phyloP scores from a whole-genome alignment of 2,329 filamentous ascomycete species.

The Trichophyton schoenleinii region DNA sequence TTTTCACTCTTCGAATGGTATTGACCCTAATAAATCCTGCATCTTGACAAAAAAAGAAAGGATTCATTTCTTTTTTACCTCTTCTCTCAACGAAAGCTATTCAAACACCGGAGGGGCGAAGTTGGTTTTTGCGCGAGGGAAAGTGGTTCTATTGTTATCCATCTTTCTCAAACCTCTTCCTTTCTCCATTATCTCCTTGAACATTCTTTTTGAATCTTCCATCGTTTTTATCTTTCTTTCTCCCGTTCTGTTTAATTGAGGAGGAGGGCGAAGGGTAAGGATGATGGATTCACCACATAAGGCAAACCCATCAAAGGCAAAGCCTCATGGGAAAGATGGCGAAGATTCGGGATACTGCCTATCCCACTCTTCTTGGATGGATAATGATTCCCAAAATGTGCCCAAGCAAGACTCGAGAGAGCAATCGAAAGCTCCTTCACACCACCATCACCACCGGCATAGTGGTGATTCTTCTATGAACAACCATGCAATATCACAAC shows the following conservation, averaged over 20 bases:
- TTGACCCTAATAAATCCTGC: constrained; percentile 1
- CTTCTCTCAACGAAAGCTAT: background rate
- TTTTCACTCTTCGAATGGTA: constrained; percentile 4
- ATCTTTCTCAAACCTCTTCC: constrained; percentile 5
- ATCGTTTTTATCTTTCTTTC: background rate
- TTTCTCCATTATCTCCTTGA: constrained; percentile 2
- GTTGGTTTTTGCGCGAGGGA: constrained; percentile 1
- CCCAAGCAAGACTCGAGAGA: constrained; percentile 28
- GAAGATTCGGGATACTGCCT: constrained; percentile 26
- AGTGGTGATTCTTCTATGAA: constrained; percentile 10
- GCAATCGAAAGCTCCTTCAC: constrained; percentile 18
- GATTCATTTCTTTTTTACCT: constrained; percentile 5
- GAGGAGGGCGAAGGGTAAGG: background rate
- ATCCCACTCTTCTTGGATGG: constrained; percentile 24
- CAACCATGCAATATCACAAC: constrained; percentile 5
- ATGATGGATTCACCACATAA: constrained; percentile 29
- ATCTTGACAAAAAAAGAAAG: constrained; percentile 4
- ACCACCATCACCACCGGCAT: constrained; percentile 8
- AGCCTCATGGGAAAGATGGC: constrained; percentile 24
- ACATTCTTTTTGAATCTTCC: constrained; percentile 4
- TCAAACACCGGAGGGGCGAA: constrained; percentile 1
- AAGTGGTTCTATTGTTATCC: constrained; percentile 8
- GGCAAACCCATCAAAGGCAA: constrained; percentile 27
- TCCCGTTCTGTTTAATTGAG: background rate
- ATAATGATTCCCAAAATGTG: constrained; percentile 24